These are phyloP conservation scores for Euphrasia confusa DNA, from an alignment of 257 asterid genomes.

Conservation along the genomic window DNA sequence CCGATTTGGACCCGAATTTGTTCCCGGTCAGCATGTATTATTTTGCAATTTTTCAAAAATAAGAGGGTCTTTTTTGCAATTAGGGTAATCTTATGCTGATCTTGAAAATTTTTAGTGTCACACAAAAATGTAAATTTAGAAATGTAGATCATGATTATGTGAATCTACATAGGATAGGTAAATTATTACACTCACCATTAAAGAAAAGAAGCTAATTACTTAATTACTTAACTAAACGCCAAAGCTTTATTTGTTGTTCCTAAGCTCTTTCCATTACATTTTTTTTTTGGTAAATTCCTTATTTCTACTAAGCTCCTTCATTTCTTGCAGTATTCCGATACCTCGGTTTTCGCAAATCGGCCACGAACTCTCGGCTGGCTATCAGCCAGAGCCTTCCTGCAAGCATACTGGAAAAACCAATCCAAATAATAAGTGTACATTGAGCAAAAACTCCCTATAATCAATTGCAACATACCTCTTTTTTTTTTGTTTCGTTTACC, in stretches of 20 bases:
- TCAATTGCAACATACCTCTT: too few relatives aligned
- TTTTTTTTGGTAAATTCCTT: not conserved
- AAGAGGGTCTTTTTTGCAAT: too few relatives aligned
- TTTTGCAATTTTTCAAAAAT: too few relatives aligned
- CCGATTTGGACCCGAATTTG: too few relatives aligned
- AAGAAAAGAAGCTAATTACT: conserved; percentile 26
- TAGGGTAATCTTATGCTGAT: too few relatives aligned
- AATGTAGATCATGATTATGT: too few relatives aligned
- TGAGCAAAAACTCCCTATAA: too few relatives aligned
- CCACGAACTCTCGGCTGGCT: conserved; percentile 95
- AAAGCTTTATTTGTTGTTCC: conserved; percentile 31
- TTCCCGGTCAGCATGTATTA: too few relatives aligned
- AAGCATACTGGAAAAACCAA: conserved; percentile 58
- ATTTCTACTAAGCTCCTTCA: conserved; percentile 18
- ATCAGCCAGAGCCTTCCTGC: conserved; percentile 97
- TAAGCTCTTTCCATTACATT: conserved; percentile 10
- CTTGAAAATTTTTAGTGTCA: too few relatives aligned
- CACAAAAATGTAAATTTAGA: too few relatives aligned
- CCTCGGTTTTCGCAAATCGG: conserved; percentile 83
- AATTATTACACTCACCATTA: conserved; percentile 25
- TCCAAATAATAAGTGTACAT: not conserved
- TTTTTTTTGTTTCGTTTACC: conserved; percentile 30
- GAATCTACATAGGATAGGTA: not conserved
- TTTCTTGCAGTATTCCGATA: conserved; percentile 27
- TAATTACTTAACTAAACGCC: not conserved